Percentiles rank a stretch among this genome's conserved stretches.
Conservation (phyloP, 1,284 basidiomycete species). For the Cronartium ribicola region DNA sequence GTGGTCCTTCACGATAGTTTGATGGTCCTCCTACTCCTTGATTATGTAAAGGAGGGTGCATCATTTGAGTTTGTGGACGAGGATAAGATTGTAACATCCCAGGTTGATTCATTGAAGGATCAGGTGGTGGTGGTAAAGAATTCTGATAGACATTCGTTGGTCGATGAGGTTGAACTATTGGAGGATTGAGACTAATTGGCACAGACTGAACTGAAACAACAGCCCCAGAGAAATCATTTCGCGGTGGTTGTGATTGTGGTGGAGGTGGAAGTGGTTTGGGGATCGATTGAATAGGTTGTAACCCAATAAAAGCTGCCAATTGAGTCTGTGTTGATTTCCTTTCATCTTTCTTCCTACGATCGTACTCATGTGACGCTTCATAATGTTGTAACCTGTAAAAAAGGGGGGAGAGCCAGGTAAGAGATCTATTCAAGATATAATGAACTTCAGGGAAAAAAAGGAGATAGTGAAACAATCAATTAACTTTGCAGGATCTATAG, state of each 20-base stretch:
- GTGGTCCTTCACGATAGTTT: background rate
- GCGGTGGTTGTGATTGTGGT: too few species aligned
- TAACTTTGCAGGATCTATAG: conserved; percentile 75
- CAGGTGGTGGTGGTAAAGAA: background rate
- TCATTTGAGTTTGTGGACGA: background rate
- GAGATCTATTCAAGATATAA: conserved; percentile 38
- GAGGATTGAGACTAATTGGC: background rate
- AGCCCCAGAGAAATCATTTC: too few species aligned
- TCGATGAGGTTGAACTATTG: background rate
- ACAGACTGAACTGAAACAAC: background rate
- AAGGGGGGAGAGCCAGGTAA: conserved; percentile 45
- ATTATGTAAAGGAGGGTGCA: background rate
- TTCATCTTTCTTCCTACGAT: conserved; percentile 61
- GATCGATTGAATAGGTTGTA: conserved; percentile 7
- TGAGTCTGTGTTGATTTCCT: conserved; percentile 28
- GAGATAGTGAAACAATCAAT: conserved; percentile 48
- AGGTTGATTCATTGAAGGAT: background rate
- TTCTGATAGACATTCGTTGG: background rate
- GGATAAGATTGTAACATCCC: background rate
- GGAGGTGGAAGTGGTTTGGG: too few species aligned
- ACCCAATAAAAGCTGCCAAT: conserved; percentile 24
- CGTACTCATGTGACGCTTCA: conserved; percentile 76
- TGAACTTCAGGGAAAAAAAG: conserved; percentile 9
- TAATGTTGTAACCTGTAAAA: conserved; percentile 64
- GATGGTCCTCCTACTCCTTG: background rate